Base-by-base conservation (phyloP, 768 basidiomycete genomes). In the Termitomyces sp. region DNA sequence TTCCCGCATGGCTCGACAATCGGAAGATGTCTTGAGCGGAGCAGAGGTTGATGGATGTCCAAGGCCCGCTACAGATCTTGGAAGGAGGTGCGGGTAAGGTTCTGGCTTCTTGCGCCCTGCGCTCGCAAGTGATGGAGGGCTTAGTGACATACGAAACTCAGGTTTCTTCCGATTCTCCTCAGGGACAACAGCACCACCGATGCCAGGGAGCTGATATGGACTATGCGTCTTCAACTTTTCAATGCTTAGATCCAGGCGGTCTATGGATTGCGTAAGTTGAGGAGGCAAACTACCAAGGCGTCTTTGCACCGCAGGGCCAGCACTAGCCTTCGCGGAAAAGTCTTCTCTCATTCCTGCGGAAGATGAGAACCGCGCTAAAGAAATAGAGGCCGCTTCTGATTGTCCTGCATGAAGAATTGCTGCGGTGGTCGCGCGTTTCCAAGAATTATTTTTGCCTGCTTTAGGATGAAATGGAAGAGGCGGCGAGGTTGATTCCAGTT, bases 191-290 rank as follows among this genome's bases (percentile, higher is more conserved):
- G 26, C n/a, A 52, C 37, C 12, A 41, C 39, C 36, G 37, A 28
- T 24, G 18, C 20, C 28, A 55, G 67, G 62, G 57, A 60, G 61
- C 31, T 66, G 64, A 31, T 64, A 65, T 24, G 73, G 70, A 2
- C 63, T 68, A 37, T 72, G 65, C 28, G 65, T 60, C 55, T 70
- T 68, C 39, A 73, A 64, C 47, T 70, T 74, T 22, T 63, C 56
- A 45, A 75, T 54, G 61, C 74, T 75, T 34, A 45, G 52, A 49
- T 75, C 70, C 24, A 73, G 62, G 57, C 70, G 70, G 34, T 70
- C 66, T 22, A 73, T 59, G 10, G 72, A 69, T 24, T 68, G 68
- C n/a, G 62, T 65, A 15, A 69, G 65, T 55, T 66, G 62, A 12
- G 37, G 15, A 29, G 59, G 52, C 18, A 62, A 33, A 26, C n/a